A percentile compares a stretch with the other conserved stretches of the same genome.
phyloP scores from a whole-genome alignment of 2,329 filamentous ascomycete genomes.

The Cucurbitaria berberidis region DNA sequence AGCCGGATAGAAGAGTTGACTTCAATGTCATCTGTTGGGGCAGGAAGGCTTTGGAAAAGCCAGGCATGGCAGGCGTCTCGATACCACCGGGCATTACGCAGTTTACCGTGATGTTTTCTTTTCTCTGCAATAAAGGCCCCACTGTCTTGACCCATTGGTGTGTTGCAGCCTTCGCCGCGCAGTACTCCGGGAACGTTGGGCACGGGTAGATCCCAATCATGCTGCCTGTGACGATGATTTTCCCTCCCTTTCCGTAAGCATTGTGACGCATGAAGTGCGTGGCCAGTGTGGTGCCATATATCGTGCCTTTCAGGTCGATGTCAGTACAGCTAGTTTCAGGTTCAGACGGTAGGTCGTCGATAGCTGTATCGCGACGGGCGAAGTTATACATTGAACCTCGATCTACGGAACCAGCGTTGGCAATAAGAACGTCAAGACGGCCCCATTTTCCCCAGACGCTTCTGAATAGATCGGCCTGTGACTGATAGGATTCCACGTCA shows the following conservation, averaged over 20 bases:
- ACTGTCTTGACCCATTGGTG: constrained; percentile 37
- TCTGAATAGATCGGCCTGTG: constrained; percentile 53
- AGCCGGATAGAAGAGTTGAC: constrained; percentile 53
- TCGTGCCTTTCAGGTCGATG: constrained; percentile 56
- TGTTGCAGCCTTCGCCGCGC: constrained; percentile 58
- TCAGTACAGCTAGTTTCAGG: constrained; percentile 57
- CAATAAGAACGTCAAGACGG: constrained; percentile 57
- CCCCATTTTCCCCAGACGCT: constrained; percentile 53
- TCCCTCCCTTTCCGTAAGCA: constrained; percentile 48
- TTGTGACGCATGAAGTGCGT: constrained; percentile 63
- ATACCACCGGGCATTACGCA: constrained; percentile 57
- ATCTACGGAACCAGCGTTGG: constrained; percentile 61
- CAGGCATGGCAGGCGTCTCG: constrained; percentile 51
- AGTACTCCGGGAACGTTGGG: constrained; percentile 56
- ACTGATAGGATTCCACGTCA: constrained; percentile 57
- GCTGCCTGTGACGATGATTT: constrained; percentile 54
- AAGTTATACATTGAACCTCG: constrained; percentile 54
- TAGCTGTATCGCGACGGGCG: constrained; percentile 26
- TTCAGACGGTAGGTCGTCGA: constrained; percentile 49
- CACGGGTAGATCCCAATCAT: constrained; percentile 55
- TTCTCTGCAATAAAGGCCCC: constrained; percentile 30
- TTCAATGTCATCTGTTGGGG: constrained; percentile 46
- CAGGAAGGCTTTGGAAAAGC: constrained; percentile 34
- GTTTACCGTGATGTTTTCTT: constrained; percentile 59
- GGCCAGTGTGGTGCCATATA: constrained; percentile 58